Evolutionary conservation across 202 grass and related monocot species (phyloP), one percentile per base, ranked within the genome.

Genomic region (Cymbopogon flexuosus): DNA sequence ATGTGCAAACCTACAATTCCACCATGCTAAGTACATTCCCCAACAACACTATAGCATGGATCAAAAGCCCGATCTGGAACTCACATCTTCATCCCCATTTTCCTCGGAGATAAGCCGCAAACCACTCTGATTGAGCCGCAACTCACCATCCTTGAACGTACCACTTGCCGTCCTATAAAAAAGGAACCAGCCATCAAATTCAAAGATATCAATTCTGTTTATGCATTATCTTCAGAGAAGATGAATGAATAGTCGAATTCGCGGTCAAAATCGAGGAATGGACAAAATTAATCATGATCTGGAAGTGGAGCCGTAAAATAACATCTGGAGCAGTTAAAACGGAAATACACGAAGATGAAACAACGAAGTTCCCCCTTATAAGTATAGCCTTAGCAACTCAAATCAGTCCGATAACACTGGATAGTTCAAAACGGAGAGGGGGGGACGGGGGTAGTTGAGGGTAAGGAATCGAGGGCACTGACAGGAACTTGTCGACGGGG

Each of bases 131-230:
- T 96, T 96, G 54, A 95, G 75, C n/a, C 92, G 86, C 72, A 99
- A 68, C 58, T 96, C 96, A 40, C 96, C 96, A 72, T 99, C 92
- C 75, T 89, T 89, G 76, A 99, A 99, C 22, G 96, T 99, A 33
- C 96, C 96, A 36, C 96, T 99, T 14, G 96, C 96, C 12, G 92
- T 99, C 90, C 92, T 96, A 66, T 91, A 70, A 78, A 87, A 10
- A 60, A 31, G 27, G 22, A 27, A 67, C 31, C 47, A 49, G 16
- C 23, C 12, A 49, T 75, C 40, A 68, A 61, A 62, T n/a, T 65
- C 47, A 56, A 23, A 63, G 30, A 34, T 10, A 52, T 12, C 6
- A 13, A 58, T 36, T 70, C 12, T 46, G 52, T 33, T 13, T 16
- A 15, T 6, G 11, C 8, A 49, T 56, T 23, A 70, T 63, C 23